A percentile compares a stretch with the other conserved stretches of the same genome.
Conservation (phyloP, 768 basidiomycete genomes). For the Tubosaeta sp. region DNA sequence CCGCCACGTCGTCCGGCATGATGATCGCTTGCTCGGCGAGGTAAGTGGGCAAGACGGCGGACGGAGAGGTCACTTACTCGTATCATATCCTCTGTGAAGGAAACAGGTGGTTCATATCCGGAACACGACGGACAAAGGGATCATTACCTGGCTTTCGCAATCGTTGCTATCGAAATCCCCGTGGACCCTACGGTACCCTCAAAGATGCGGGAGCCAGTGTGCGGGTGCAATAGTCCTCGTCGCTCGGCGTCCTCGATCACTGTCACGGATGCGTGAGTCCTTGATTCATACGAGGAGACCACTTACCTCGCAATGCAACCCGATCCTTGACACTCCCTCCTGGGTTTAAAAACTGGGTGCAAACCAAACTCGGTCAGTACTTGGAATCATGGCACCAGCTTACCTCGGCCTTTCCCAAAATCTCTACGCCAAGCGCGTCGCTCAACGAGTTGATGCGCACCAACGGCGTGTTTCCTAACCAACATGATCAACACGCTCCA, state of each 20-base stretch:
- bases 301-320: slow-evolving; percentile 85
- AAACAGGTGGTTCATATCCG: neutral
- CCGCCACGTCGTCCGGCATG: slow-evolving; percentile 85
- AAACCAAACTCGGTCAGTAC: slow-evolving; percentile 41
- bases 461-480: slow-evolving; percentile 87
- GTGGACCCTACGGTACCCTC: slow-evolving; percentile 97
- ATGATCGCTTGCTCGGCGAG: slow-evolving; percentile 59
- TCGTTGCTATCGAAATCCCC: slow-evolving; percentile 93
- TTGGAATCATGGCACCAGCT: neutral
- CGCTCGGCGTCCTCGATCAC: slow-evolving; percentile 95
- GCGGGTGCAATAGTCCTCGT: slow-evolving; percentile 72
- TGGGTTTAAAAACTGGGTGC: slow-evolving; percentile 82
- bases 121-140: neutral
- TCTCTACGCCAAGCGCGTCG: slow-evolving; percentile 87
- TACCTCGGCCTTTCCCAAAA: slow-evolving; percentile 94
- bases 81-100: slow-evolving; percentile 71
- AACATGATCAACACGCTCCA: neutral
- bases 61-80: slow-evolving; percentile 46
- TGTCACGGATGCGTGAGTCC: slow-evolving; percentile 27
- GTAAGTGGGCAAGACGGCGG: neutral
- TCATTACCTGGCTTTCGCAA: slow-evolving; percentile 79
- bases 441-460: slow-evolving; percentile 89
- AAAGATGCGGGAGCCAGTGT: slow-evolving; percentile 90
- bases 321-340: slow-evolving; percentile 98
- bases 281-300: neutral